Percentiles rank a stretch among this genome's conserved stretches.
phyloP scores from a whole-genome alignment of 768 basidiomycete species.

The Tubosaeta sp. region DNA sequence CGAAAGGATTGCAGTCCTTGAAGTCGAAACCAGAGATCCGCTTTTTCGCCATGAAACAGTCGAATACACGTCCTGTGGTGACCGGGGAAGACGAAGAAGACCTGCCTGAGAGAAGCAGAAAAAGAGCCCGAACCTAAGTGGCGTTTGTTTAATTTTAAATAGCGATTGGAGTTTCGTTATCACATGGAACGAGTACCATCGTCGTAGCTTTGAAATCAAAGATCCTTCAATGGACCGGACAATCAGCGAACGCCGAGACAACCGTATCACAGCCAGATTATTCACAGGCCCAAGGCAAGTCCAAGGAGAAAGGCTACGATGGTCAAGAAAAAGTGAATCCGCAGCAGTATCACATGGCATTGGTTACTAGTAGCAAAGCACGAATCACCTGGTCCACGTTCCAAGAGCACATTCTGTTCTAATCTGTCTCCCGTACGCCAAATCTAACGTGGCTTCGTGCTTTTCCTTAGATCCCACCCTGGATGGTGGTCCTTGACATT shows the following conservation, averaged over 20 bases:
- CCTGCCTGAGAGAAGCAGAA: constrained; percentile 20
- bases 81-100: constrained; percentile 15
- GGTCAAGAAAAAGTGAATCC: no score
- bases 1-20: constrained; percentile 47
- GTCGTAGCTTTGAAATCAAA: neutral
- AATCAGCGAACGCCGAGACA: neutral
- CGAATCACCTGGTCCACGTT: no score
- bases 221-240: neutral
- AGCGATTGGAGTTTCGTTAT: neutral
- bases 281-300: no score
- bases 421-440: no score
- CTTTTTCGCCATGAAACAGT: constrained; percentile 32
- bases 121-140: neutral
- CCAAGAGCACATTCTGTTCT: no score
- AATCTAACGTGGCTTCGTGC: no score
- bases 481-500: no score
- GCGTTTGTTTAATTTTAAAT: neutral
- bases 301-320: no score
- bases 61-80: constrained; percentile 16
- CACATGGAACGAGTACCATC: neutral
- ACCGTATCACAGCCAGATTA: no score
- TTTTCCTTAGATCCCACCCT: no score
- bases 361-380: no score
- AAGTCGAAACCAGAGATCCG: constrained; percentile 68
- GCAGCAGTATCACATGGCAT: no score